phyloP scores from a whole-genome alignment of 371 early-diverging fungal species.

The Haplosporangium sp. region DNA sequence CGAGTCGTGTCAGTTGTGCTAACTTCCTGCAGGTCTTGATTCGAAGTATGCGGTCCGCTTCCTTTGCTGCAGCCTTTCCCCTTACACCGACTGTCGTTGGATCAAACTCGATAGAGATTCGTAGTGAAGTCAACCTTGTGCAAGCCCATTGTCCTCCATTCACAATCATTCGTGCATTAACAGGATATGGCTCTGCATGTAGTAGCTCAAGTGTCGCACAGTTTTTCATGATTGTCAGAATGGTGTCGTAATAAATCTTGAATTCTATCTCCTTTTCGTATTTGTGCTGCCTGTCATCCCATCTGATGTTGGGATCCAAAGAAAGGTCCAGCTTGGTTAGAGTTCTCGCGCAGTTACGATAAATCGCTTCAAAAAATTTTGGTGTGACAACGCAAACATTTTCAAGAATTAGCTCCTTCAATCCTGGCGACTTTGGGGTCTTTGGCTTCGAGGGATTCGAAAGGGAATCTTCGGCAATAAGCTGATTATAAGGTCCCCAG shows the following conservation, averaged over 20 bases:
- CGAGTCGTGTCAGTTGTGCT: constrained; percentile 13
- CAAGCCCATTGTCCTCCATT: constrained; percentile 7
- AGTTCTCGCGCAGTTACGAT: constrained; percentile 10
- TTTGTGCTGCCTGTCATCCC: not conserved
- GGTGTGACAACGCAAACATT: constrained; percentile 8
- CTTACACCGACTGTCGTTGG: not conserved
- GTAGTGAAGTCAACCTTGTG: constrained; percentile 10
- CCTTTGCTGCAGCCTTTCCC: not conserved
- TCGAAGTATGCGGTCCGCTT: constrained; percentile 16
- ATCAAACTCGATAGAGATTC: constrained; percentile 30
- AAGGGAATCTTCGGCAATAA: not conserved
- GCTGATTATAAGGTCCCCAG: constrained; percentile 12
- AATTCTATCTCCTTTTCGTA: constrained; percentile 9
- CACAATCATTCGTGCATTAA: constrained; percentile 21
- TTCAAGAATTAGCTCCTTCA: not conserved
- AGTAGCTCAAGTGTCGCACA: constrained; percentile 18
- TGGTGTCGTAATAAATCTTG: constrained; percentile 8
- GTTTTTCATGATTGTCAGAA: constrained; percentile 9
- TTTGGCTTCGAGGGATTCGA: not conserved
- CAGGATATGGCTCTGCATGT: constrained; percentile 28
- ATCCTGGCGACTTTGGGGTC: constrained; percentile 2
- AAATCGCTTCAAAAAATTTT: constrained; percentile 15
- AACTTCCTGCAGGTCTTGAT: constrained; percentile 21
- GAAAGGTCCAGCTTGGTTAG: constrained; percentile 24
- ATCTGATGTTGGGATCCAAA: not conserved